Conservation (phyloP, 1,139 yeast genomes). For the Sugiyamaella castrensis region DNA sequence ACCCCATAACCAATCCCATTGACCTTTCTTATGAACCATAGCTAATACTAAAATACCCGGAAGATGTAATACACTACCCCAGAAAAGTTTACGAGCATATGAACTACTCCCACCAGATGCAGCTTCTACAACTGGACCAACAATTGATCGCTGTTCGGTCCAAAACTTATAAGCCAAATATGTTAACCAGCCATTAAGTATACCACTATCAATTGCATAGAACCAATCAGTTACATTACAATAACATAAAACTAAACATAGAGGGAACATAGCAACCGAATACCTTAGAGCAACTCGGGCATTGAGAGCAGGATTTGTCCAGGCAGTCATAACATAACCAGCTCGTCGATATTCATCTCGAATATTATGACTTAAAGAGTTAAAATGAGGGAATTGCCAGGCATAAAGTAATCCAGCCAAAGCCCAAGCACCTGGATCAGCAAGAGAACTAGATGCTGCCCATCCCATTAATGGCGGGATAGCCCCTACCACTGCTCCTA, state of each 20-base stretch:
- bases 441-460: constrained; percentile 83
- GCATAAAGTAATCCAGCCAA: constrained; percentile 86
- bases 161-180: constrained; percentile 80
- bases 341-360: constrained; percentile 86
- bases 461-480: constrained; percentile 99
- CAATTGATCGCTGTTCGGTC: constrained; percentile 38
- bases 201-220: constrained; percentile 73
- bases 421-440: constrained; percentile 94
- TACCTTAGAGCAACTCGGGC: constrained; percentile 92
- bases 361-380: constrained; percentile 83
- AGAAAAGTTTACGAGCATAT: constrained; percentile 75
- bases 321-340: constrained; percentile 95
- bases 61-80: constrained; percentile 93
- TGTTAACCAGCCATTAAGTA: constrained; percentile 83
- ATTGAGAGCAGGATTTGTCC: constrained; percentile 84
- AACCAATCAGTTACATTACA: constrained; percentile 79
- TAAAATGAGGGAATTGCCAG: constrained; percentile 99
- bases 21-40: constrained; percentile 91
- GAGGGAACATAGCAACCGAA: constrained; percentile 85
- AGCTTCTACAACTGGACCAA: constrained; percentile 23
- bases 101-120: constrained; percentile 19
- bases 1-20: constrained; percentile 72
- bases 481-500: constrained; percentile 97
- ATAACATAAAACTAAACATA: constrained; percentile 79
- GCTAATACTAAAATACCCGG: constrained; percentile 89